Base-by-base conservation (phyloP, 2,329 filamentous ascomycete species). In the Hypomyces perniciosus region DNA sequence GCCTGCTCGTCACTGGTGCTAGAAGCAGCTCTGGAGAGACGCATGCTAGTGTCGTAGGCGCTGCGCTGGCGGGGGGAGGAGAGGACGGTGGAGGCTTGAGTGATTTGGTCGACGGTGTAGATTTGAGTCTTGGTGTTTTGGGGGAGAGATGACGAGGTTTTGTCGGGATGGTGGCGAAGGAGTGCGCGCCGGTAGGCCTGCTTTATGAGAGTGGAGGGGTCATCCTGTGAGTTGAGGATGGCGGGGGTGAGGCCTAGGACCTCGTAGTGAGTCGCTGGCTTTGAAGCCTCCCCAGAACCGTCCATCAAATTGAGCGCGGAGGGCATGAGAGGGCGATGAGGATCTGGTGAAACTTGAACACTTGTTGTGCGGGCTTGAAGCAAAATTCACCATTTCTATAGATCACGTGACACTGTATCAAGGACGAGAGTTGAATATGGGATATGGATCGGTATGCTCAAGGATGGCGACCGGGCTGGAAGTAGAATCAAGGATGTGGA, bases 141-240 rank as follows among this genome's bases (percentile, higher is more conserved):
- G 29, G 31, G 6, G 35, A 39, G 46, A 33, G n/a, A 5, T 4
- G 29, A 30, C 8, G 34, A 37, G 53, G 63, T 59, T 60, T 85
- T 84, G 69, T 85, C 82, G 2, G 84, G 84, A 66, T 87, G 84
- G 69, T 86, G 76, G 56, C 73, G 76, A 12, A 87, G 76, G 33
- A 87, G 75, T 26, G 83, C 81, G 48, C 79, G 76, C 64, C 76
- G 81, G 67, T 86, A 87, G 53, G 83, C 82, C 53, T 75, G 75
- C 62, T 83, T 85, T 54, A 86, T 70, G 46, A 79, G 68, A 44
- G 72, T 68, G 56, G 70, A 61, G 38, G 73, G 64, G 59, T 75
- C 70, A 53, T 67, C 58, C 48, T 71, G 63, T n/a, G 46, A 64
- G 59, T 74, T 66, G 52, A 80, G 69, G 49, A 79, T 64, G 51